Conservation (phyloP, 495 filamentous ascomycete species). For the Daldinia childiae region DNA sequence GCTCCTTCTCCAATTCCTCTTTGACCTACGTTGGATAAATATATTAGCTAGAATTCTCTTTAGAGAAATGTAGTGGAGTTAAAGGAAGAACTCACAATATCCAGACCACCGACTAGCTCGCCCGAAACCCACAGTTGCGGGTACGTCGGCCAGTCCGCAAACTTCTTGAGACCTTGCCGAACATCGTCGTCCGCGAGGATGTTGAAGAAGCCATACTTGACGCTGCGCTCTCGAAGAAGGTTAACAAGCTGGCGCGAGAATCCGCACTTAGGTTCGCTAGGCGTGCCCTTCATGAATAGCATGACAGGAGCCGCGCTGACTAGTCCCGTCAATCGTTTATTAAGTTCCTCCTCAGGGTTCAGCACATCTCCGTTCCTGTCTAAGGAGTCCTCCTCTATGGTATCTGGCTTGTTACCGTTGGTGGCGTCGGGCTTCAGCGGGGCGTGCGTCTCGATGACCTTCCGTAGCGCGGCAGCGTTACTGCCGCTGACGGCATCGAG, state of each 20-base stretch:
- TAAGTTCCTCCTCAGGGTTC: slow-evolving; percentile 74
- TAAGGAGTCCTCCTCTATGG: neutral
- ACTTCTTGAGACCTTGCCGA: slow-evolving; percentile 92
- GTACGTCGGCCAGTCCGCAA: slow-evolving; percentile 96
- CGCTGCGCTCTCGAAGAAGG: slow-evolving; percentile 82
- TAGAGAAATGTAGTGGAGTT: neutral
- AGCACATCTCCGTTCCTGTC: slow-evolving; percentile 22
- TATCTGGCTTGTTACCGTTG: slow-evolving; percentile 45
- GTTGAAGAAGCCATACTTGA: slow-evolving; percentile 99
- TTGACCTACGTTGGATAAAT: slow-evolving; percentile 56
- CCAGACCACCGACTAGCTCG: slow-evolving; percentile 88
- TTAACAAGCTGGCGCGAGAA: slow-evolving; percentile 90
- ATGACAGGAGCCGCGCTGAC: slow-evolving; percentile 96
- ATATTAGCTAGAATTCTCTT: slow-evolving; percentile 34
- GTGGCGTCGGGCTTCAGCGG: slow-evolving; percentile 27
- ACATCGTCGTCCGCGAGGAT: slow-evolving; percentile 98
- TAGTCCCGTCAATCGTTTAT: slow-evolving; percentile 76
- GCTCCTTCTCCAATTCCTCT: slow-evolving; percentile 69
- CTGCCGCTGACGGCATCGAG: slow-evolving; percentile 87
- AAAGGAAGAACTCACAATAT: slow-evolving; percentile 79
- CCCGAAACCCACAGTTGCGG: slow-evolving; percentile 88
- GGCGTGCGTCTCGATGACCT: slow-evolving; percentile 83
- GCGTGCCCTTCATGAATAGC: slow-evolving; percentile 96
- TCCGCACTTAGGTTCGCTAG: slow-evolving; percentile 89
- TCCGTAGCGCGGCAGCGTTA: slow-evolving; percentile 81